Evolutionary conservation across 2,329 filamentous ascomycete genomes (phyloP).

Genomic region (Trichoderma breve): DNA sequence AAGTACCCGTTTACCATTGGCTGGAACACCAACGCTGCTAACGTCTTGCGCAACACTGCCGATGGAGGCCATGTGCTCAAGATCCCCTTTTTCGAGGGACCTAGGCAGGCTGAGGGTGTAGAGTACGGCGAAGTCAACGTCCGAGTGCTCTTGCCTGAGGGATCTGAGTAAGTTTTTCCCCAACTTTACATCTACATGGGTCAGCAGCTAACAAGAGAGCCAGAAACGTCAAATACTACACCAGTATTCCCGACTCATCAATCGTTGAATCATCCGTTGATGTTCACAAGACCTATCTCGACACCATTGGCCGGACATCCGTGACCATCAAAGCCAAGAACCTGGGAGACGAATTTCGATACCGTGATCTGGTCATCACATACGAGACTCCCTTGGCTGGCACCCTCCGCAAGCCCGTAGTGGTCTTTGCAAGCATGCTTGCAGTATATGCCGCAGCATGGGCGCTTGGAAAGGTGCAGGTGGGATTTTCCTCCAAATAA

Average conservation of each 20-base stretch:
- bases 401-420: slow-evolving; percentile 79
- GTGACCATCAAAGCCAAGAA: slow-evolving; percentile 80
- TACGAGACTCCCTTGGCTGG: slow-evolving; percentile 80
- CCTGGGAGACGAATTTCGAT: slow-evolving; percentile 84
- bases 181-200: background rate
- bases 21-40: slow-evolving; percentile 84
- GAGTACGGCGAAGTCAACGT: slow-evolving; percentile 81
- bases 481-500: slow-evolving; percentile 64
- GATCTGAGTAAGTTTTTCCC: slow-evolving; percentile 65
- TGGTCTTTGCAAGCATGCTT: slow-evolving; percentile 72
- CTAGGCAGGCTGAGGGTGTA: slow-evolving; percentile 79
- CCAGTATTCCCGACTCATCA: slow-evolving; percentile 63
- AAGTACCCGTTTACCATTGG: slow-evolving; percentile 96
- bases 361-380: slow-evolving; percentile 77
- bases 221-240: slow-evolving; percentile 77
- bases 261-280: slow-evolving; percentile 59
- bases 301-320: slow-evolving; percentile 83
- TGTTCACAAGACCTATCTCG: slow-evolving; percentile 86
- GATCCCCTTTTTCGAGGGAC: slow-evolving; percentile 90
- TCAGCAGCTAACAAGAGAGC: slow-evolving; percentile 37
- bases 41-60: slow-evolving; percentile 66
- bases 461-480: slow-evolving; percentile 73
- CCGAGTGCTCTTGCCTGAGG: slow-evolving; percentile 85
- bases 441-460: slow-evolving; percentile 73
- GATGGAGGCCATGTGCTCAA: slow-evolving; percentile 79